These are phyloP conservation scores for Penicillium sclerotigenum DNA, from an alignment of 2,329 filamentous ascomycete species.

Conservation along the genomic window DNA sequence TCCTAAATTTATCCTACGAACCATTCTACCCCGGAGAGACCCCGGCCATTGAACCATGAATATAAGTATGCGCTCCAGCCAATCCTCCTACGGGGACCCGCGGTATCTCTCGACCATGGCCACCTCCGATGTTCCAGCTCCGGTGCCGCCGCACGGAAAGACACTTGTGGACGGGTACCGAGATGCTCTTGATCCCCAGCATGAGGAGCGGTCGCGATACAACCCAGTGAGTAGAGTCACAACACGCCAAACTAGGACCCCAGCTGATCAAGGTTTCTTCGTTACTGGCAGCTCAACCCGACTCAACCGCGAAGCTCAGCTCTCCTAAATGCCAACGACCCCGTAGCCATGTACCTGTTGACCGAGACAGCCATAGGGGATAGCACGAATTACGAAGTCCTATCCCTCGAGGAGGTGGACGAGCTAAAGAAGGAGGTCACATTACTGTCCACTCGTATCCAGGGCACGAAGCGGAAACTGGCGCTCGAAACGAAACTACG, in stretches of 20 bases:
- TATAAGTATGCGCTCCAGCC: conserved; percentile 39
- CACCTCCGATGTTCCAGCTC: conserved; percentile 33
- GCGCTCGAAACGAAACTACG: conserved; percentile 89
- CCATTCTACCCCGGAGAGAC: conserved; percentile 2
- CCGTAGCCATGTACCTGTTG: conserved; percentile 80
- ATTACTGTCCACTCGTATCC: conserved; percentile 70
- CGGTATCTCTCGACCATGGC: conserved; percentile 36
- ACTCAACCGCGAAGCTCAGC: conserved; percentile 36
- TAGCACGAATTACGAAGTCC: conserved; percentile 76
- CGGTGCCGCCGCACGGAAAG: conserved; percentile 38
- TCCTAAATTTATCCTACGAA: conserved; percentile 12
- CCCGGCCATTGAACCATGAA: conserved; percentile 28
- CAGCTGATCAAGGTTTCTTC: conserved; percentile 37
- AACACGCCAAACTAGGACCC: not conserved
- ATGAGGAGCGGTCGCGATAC: conserved; percentile 53
- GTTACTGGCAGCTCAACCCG: conserved; percentile 53
- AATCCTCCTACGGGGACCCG: conserved; percentile 43
- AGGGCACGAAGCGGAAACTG: conserved; percentile 76
- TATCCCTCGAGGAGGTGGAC: conserved; percentile 90
- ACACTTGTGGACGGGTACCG: conserved; percentile 60
- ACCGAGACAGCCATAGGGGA: conserved; percentile 91
- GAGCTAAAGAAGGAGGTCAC: conserved; percentile 82
- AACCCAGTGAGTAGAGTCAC: conserved; percentile 52
- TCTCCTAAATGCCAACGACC: conserved; percentile 50
- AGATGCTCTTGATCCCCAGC: conserved; percentile 55